Conservation (phyloP, 2,329 filamentous ascomycete genomes). For the Fusarium albosuccineum region DNA sequence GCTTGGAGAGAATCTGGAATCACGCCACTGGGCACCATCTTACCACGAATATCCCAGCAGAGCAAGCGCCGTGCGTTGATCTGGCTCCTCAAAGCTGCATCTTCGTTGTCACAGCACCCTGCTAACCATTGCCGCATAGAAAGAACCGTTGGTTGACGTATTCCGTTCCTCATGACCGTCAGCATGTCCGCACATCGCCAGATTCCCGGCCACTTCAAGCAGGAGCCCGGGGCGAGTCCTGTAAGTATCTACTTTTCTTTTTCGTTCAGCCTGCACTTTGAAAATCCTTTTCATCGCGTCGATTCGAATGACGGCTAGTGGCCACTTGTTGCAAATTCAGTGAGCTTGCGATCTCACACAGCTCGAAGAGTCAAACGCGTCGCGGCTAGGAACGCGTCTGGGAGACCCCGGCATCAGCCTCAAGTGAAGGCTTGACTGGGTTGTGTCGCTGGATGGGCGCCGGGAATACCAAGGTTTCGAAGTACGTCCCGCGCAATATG, state of each 20-base stretch:
- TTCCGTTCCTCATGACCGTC: slow-evolving; percentile 41
- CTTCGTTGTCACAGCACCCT: slow-evolving; percentile 28
- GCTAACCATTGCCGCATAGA: slow-evolving; percentile 32
- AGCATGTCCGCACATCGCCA: slow-evolving; percentile 50
- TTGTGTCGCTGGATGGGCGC: slow-evolving; percentile 19
- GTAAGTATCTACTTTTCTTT: slow-evolving; percentile 45
- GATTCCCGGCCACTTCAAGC: slow-evolving; percentile 48
- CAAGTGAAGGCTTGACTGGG: slow-evolving; percentile 42
- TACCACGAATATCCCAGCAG: slow-evolving; percentile 42
- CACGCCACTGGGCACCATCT: slow-evolving; percentile 39
- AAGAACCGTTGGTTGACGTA: slow-evolving; percentile 32
- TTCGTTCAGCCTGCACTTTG: slow-evolving; percentile 4
- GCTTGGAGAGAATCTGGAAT: slow-evolving; percentile 40
- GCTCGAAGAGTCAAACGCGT: slow-evolving; percentile 21
- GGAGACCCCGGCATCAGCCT: slow-evolving; percentile 35
- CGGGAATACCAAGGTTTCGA: slow-evolving; percentile 42
- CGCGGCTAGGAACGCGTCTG: slow-evolving; percentile 33
- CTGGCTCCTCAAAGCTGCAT: slow-evolving; percentile 26
- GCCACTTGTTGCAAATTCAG: not conserved
- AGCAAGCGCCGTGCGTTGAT: slow-evolving; percentile 25
- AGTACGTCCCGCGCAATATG: slow-evolving; percentile 34
- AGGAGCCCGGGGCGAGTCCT: slow-evolving; percentile 45
- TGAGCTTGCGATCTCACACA: slow-evolving; percentile 10
- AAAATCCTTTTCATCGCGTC: not conserved
- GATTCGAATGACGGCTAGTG: slow-evolving; percentile 5